Evolutionary conservation across 2,329 filamentous ascomycete species (phyloP).

Genomic region (Alternaria novae-zelandiae): DNA sequence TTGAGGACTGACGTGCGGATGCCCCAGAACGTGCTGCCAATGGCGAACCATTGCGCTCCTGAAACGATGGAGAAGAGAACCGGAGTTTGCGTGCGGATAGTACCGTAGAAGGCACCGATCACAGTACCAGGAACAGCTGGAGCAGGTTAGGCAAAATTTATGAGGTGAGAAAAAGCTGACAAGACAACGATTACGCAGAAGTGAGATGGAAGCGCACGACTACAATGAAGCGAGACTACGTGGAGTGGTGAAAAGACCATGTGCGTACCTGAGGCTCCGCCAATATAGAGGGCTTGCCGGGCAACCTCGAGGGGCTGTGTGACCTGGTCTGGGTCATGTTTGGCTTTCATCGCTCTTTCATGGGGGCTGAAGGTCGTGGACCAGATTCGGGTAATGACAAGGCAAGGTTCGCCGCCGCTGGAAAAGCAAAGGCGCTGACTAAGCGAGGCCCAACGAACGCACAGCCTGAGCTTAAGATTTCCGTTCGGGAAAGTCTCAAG

Average conservation of each 20-base stretch:
- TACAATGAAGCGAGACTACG: background rate
- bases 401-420: conserved; percentile 10
- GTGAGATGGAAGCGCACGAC: background rate
- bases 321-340: conserved; percentile 30
- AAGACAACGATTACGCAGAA: background rate
- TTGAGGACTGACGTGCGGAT: conserved; percentile 51
- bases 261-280: conserved; percentile 39
- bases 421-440: conserved; percentile 15
- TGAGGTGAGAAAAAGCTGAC: background rate
- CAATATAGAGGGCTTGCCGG: conserved; percentile 33
- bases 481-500: conserved; percentile 15
- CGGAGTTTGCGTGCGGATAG: conserved; percentile 69
- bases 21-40: conserved; percentile 81
- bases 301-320: conserved; percentile 37
- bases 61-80: conserved; percentile 73
- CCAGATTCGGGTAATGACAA: background rate
- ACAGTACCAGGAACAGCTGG: conserved; percentile 70
- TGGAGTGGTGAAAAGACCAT: background rate
- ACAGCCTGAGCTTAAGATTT: conserved; percentile 39
- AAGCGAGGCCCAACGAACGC: conserved; percentile 27
- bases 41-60: conserved; percentile 80
- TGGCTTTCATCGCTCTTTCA: conserved; percentile 31
- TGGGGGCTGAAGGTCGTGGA: conserved; percentile 15
- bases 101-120: conserved; percentile 54
- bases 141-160: conserved; percentile 15